Evolutionary conservation across 1,284 basidiomycete genomes (phyloP), one percentile per base, ranked within the genome.

Genomic region (Rhodotorula sp.): DNA sequence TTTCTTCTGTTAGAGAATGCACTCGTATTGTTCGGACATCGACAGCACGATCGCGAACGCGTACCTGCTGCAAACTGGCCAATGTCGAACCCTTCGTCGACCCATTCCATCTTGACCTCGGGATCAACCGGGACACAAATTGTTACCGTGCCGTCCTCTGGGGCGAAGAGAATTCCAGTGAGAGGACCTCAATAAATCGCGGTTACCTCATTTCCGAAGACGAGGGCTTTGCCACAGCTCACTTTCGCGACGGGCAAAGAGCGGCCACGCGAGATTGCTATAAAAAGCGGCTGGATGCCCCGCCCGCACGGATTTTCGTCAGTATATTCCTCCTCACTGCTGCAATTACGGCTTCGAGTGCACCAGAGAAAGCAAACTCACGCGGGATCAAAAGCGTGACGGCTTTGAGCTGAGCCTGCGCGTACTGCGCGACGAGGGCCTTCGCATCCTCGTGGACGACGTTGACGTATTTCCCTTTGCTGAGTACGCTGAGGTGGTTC

Each of bases 1-100:
- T 39, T 39, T 10, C 23, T 39, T 26, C n/a, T n/a, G n/a, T n/a
- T n/a, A n/a, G n/a, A n/a, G n/a, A n/a, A n/a, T n/a, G n/a, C n/a
- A n/a, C n/a, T n/a, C n/a, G n/a, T n/a, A n/a, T n/a, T n/a, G n/a
- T n/a, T n/a, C n/a, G n/a, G n/a, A n/a, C n/a, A n/a, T n/a, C n/a
- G n/a, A n/a, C n/a, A n/a, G n/a, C n/a, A n/a, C n/a, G n/a, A n/a
- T n/a, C n/a, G n/a, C n/a, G n/a, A n/a, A n/a, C n/a, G n/a, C n/a
- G n/a, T n/a, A 69, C 68, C 68, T 0, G 59, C 56, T 7, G 46
- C 69, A 23, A 63, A 66, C 10, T 26, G 39, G 3, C 69, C 69
- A 16, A 70, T 48, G 31, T 70, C 69, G 48, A 34, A 59, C 16
- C 31, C 6, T n/a, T 66, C 69, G 49, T 70, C 69, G 48, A 66